phyloP scores from a whole-genome alignment of 805 yeast species.

The Osmozyma mogii region DNA sequence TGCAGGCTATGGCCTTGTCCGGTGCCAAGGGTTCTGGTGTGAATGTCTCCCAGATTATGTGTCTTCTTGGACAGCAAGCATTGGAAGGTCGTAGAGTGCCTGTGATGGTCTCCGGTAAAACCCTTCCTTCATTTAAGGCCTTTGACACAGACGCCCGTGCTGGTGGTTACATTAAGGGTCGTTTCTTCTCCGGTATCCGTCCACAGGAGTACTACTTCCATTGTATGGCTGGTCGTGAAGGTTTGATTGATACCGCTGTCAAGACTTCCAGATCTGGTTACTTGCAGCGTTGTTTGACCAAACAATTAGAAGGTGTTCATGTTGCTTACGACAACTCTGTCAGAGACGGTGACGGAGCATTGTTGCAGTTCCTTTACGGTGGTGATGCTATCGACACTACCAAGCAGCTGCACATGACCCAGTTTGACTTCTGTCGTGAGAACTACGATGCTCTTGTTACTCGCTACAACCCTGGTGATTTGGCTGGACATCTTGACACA shows the following conservation, averaged over 20 bases:
- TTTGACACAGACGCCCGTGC: slow-evolving; percentile 96
- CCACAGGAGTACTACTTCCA: slow-evolving; percentile 99
- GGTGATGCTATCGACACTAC: slow-evolving; percentile 95
- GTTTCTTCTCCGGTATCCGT: slow-evolving; percentile 94
- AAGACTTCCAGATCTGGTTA: slow-evolving; percentile 98
- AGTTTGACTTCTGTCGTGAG: slow-evolving; percentile 87
- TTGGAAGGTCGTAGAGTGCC: slow-evolving; percentile 99
- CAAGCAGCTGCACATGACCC: slow-evolving; percentile 87
- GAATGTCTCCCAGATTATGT: slow-evolving; percentile 98
- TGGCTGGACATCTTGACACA: slow-evolving; percentile 68
- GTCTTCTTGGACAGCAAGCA: slow-evolving; percentile 97
- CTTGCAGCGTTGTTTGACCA: slow-evolving; percentile 95
- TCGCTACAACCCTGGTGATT: slow-evolving; percentile 78
- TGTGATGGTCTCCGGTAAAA: slow-evolving; percentile 97
- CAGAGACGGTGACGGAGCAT: slow-evolving; percentile 89
- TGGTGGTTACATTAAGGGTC: slow-evolving; percentile 95
- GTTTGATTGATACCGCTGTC: slow-evolving; percentile 98
- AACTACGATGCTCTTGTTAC: slow-evolving; percentile 80
- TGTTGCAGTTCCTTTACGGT: slow-evolving; percentile 93
- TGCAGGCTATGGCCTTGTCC: slow-evolving; percentile 98
- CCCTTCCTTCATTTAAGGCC: slow-evolving; percentile 93
- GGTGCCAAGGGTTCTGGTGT: slow-evolving; percentile 99
- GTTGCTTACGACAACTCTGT: slow-evolving; percentile 91
- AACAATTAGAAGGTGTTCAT: slow-evolving; percentile 96
- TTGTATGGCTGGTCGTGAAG: slow-evolving; percentile 99